Conservation (phyloP, 768 basidiomycete species). For the Tephrocybe sp. region DNA sequence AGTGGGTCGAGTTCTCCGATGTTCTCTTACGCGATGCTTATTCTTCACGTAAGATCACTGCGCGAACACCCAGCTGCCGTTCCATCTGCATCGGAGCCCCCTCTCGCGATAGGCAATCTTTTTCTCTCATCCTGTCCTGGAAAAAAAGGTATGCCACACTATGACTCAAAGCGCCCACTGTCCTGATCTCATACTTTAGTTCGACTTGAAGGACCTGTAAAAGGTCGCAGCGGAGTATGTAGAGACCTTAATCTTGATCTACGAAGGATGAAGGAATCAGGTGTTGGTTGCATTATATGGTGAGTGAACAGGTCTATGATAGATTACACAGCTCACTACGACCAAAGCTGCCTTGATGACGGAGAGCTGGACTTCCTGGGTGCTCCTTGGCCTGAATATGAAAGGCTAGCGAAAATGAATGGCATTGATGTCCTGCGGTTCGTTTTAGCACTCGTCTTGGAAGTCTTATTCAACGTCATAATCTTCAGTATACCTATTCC, state of each 20-base stretch:
- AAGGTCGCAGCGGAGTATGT: slow-evolving; percentile 79
- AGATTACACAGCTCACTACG: neutral
- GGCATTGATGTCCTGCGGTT: slow-evolving; percentile 80
- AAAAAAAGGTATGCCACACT: slow-evolving; percentile 66
- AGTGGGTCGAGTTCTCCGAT: neutral
- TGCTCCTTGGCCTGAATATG: slow-evolving; percentile 82
- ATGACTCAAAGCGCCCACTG: no score
- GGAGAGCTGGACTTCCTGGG: slow-evolving; percentile 82
- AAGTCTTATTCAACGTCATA: neutral
- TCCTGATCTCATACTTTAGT: slow-evolving; percentile 36
- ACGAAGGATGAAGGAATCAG: slow-evolving; percentile 65
- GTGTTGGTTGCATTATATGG: slow-evolving; percentile 85
- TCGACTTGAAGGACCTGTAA: slow-evolving; percentile 69
- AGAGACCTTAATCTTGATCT: slow-evolving; percentile 80
- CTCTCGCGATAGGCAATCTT: slow-evolving; percentile 72
- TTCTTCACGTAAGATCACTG: neutral
- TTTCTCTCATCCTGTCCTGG: slow-evolving; percentile 91
- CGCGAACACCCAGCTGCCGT: neutral
- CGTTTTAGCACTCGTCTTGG: slow-evolving; percentile 21
- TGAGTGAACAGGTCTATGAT: slow-evolving; percentile 26
- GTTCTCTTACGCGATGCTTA: neutral
- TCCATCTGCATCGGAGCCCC: slow-evolving; percentile 3
- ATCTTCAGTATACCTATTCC: slow-evolving; percentile 72
- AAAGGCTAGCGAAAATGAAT: slow-evolving; percentile 50
- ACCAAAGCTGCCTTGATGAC: slow-evolving; percentile 78